Percentiles rank a stretch among this genome's conserved stretches.
These are phyloP conservation scores for Solanum chiquidenum DNA, from an alignment of 257 asterid genomes.

Conservation along the genomic window DNA sequence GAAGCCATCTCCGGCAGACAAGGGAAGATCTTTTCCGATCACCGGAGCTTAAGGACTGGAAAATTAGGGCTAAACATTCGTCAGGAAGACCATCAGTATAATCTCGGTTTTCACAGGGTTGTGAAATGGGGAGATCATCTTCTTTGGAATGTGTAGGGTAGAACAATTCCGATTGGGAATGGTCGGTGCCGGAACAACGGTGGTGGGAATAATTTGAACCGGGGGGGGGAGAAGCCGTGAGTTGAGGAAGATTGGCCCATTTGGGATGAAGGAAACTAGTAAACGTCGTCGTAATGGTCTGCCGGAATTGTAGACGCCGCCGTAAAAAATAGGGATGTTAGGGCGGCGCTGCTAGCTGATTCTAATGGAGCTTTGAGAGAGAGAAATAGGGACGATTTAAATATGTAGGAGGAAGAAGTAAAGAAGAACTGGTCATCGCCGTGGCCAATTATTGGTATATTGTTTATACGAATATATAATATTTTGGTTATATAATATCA, in stretches of 20 bases:
- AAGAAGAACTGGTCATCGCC: not conserved
- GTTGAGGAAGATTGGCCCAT: conserved; percentile 25
- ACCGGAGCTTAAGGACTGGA: conserved; percentile 49
- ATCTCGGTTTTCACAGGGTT: conserved; percentile 14
- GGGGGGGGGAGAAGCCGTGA: not conserved
- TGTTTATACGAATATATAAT: not conserved
- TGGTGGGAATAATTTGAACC: not conserved
- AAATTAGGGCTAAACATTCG: conserved; percentile 56
- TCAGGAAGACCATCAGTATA: conserved; percentile 49
- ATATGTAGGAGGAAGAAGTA: not conserved
- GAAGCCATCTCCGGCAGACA: conserved; percentile 67
- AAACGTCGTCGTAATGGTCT: not conserved
- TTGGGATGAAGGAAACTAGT: not conserved
- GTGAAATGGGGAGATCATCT: not conserved
- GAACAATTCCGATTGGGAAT: not conserved
- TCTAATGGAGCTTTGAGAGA: not conserved
- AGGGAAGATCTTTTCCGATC: conserved; percentile 51
- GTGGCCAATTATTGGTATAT: not conserved
- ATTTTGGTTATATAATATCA: not conserved
- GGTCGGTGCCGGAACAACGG: not conserved
- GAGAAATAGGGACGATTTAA: not conserved
- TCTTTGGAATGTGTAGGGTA: conserved; percentile 8
- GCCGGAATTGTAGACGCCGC: not conserved
- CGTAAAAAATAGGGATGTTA: not conserved
- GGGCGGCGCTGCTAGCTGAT: not conserved